These are phyloP conservation scores for Corchorus capsularis DNA, from an alignment of 345 rosid species.

Conservation along the genomic window DNA sequence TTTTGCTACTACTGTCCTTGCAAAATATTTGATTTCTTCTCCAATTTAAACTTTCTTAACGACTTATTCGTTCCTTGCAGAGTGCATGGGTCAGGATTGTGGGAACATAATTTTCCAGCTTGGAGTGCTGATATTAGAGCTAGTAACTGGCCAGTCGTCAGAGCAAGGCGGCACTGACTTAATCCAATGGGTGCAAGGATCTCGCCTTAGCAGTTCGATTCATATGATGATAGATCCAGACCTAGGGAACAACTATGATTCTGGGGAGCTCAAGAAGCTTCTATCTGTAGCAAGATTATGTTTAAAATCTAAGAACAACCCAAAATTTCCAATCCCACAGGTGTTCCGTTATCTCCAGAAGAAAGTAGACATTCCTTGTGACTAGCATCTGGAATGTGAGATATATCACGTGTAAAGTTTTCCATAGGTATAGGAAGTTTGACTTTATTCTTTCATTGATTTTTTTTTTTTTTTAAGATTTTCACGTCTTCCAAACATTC, in stretches of 20 bases:
- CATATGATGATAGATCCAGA: slow-evolving; percentile 92
- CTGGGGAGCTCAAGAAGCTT: slow-evolving; percentile 68
- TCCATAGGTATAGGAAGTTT: too few relatives aligned
- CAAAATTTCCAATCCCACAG: slow-evolving; percentile 56
- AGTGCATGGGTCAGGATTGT: slow-evolving; percentile 44
- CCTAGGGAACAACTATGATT: slow-evolving; percentile 63
- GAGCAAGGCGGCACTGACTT: slow-evolving; percentile 58
- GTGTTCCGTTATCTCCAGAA: slow-evolving; percentile 74
- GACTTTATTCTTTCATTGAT: too few relatives aligned
- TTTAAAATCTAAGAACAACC: slow-evolving; percentile 59
- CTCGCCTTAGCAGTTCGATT: slow-evolving; percentile 59
- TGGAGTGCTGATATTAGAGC: slow-evolving; percentile 82
- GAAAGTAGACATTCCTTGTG: slow-evolving; percentile 39
- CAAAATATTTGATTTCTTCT: neutral
- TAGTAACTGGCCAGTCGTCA: slow-evolving; percentile 88
- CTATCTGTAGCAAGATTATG: slow-evolving; percentile 77
- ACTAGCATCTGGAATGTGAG: too few relatives aligned
- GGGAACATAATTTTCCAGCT: slow-evolving; percentile 74
- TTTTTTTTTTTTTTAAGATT: too few relatives aligned
- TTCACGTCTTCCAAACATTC: too few relatives aligned
- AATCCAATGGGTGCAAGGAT: slow-evolving; percentile 83
- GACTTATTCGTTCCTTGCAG: slow-evolving; percentile 28
- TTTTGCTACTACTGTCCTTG: neutral
- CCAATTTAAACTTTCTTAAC: neutral
- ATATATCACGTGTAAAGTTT: too few relatives aligned